Conservation (phyloP, 225 moss, liverwort and hornwort species). For the Antitrichia curtipendula region DNA sequence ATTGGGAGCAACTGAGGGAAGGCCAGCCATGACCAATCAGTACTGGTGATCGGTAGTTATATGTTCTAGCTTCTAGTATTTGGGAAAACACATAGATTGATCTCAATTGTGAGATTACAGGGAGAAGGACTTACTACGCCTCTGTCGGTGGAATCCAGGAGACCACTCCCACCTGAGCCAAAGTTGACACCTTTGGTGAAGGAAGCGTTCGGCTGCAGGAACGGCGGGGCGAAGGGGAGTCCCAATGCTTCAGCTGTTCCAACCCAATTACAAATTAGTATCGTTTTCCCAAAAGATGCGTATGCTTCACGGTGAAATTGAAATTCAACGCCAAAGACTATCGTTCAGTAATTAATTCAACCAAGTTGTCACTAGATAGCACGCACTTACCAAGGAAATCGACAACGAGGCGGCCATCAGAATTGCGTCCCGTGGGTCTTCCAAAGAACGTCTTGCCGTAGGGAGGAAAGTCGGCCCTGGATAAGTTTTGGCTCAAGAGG, state of each 20-base stretch:
- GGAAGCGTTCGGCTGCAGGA: constrained; percentile 16
- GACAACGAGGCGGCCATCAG: constrained; percentile 7
- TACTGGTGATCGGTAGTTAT: not conserved
- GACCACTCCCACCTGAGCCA: constrained; percentile 41
- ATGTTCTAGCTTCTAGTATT: not conserved
- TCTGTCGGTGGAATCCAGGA: constrained; percentile 24
- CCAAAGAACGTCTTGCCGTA: constrained; percentile 24
- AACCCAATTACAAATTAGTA: too few relatives aligned
- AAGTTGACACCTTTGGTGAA: constrained; percentile 27
- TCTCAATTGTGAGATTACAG: not conserved
- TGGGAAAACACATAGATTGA: not conserved
- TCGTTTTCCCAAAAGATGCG: too few relatives aligned
- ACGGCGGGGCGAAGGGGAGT: constrained; percentile 27
- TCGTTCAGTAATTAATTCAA: not conserved
- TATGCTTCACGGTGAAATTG: too few relatives aligned
- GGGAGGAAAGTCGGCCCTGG: not conserved
- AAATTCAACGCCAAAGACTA: too few relatives aligned
- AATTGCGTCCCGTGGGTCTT: constrained; percentile 15
- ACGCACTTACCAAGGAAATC: constrained; percentile 6
- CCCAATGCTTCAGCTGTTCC: not conserved
- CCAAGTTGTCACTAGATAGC: too few relatives aligned
- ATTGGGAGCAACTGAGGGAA: not conserved
- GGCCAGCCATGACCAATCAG: not conserved
- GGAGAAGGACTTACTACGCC: not conserved
- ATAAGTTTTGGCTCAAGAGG: not conserved